These are phyloP conservation scores for Areca catechu DNA, from an alignment of 176 grass and related monocot genomes.

Conservation along the genomic window DNA sequence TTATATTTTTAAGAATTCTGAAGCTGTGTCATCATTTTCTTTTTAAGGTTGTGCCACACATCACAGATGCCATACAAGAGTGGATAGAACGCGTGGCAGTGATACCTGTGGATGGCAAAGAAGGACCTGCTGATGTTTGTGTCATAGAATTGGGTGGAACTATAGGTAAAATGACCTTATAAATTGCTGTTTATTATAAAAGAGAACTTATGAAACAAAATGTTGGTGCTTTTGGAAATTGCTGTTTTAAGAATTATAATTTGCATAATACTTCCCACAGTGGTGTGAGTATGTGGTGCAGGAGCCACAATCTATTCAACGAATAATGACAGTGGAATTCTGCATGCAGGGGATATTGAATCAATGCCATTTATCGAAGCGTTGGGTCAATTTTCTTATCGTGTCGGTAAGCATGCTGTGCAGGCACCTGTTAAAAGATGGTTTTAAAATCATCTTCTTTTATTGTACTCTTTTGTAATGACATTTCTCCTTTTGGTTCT, in stretches of 20 bases:
- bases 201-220: too few relatives aligned
- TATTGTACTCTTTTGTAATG: background rate
- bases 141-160: slow-evolving; percentile 65
- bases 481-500: background rate
- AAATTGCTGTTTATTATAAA: too few relatives aligned
- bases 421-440: background rate
- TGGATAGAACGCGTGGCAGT: slow-evolving; percentile 54
- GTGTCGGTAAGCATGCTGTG: slow-evolving; percentile 57
- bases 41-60: slow-evolving; percentile 61
- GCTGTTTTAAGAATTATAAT: background rate
- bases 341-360: slow-evolving; percentile 97
- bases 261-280: slow-evolving; percentile 46
- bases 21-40: slow-evolving; percentile 7
- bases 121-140: slow-evolving; percentile 61
- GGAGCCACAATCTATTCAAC: slow-evolving; percentile 26
- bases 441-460: too few relatives aligned
- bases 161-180: slow-evolving; percentile 33
- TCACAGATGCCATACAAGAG: slow-evolving; percentile 78
- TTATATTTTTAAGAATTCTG: slow-evolving; percentile 19
- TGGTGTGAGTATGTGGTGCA: slow-evolving; percentile 48
- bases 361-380: slow-evolving; percentile 98
- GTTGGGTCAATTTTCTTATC: slow-evolving; percentile 89
- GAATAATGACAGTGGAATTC: slow-evolving; percentile 52
- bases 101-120: slow-evolving; percentile 66
- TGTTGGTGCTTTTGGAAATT: too few relatives aligned